Evolutionary conservation across 1,284 basidiomycete species (phyloP), one percentile per base, ranked within the genome.

Genomic region (Cryptococcus sp.): DNA sequence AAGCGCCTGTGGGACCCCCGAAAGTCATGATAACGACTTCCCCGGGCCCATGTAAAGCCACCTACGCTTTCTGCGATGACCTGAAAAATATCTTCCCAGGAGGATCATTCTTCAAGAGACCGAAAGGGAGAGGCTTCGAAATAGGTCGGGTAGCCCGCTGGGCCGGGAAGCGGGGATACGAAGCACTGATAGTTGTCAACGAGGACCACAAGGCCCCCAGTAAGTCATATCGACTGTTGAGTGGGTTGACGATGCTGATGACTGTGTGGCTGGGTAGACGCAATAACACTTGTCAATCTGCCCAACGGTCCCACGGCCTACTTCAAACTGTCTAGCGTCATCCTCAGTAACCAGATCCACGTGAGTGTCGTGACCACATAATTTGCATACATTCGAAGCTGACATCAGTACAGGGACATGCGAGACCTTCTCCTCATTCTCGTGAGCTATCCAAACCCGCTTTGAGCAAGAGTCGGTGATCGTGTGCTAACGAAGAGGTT

Each of bases 281-380:
- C 93, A 3, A 87, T 99, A 62, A 99, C 95, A 0, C 78, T 99
- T 50, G 86, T 94, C 48, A 86, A 94, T 72, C 85, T 99, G 15
- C 96, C 96, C 0, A 81, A 87, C 52, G 96, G 96, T 1, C 96
- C 96, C 0, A 93, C 93, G 0, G 94, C 94, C 0, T 95, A 96
- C 76, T 98, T 99, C 83, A 95, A 92, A 74, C 84, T 99, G 45
- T 89, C 91, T 0, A 95, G 92, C 8, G 84, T 99, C 41, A 85
- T 90, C 68, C 83, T 93, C 15, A 90, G 91, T 16, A 86, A 88
- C 71, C 84, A 93, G 67, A 95, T 99, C 55, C 88, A 86, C 74
- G 91, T 92, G 63, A 48, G 85, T 76, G n/a, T 5, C 20, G 23
- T 10, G 15, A 13, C 42, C 7, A n/a, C 16, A 27, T 47, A 5